These are phyloP conservation scores for Globisporangium apiculatum DNA, from an alignment of 352 stramenopile genomes.

Conservation along the genomic window DNA sequence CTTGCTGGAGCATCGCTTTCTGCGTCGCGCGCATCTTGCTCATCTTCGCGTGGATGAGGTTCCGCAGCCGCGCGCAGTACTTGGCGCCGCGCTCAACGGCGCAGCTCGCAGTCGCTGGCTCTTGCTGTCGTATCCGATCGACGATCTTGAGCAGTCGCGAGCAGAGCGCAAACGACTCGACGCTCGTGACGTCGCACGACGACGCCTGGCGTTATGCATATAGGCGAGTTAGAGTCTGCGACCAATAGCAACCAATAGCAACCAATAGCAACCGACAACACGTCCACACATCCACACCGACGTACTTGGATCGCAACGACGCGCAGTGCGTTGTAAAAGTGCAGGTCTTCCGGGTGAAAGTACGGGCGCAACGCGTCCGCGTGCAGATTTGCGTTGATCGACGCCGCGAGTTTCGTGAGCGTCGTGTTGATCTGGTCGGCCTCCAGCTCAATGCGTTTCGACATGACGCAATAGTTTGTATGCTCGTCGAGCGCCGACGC, in stretches of 20 bases:
- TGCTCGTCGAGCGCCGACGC: constrained; percentile 59
- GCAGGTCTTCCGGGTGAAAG: constrained; percentile 49
- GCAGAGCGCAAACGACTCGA: constrained; percentile 75
- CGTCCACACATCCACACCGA: not conserved
- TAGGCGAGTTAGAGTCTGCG: too few relatives aligned
- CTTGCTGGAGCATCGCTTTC: constrained; percentile 70
- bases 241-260: too few relatives aligned
- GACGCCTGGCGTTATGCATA: constrained; percentile 26
- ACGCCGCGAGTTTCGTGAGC: constrained; percentile 42
- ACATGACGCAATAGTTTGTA: constrained; percentile 77
- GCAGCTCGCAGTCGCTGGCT: constrained; percentile 35
- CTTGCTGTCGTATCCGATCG: constrained; percentile 55
- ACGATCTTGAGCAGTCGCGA: constrained; percentile 74
- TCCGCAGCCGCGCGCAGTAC: constrained; percentile 48
- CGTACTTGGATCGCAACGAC: constrained; percentile 52
- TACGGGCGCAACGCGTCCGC: constrained; percentile 26
- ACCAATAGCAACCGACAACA: too few relatives aligned
- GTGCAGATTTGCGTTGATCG: constrained; percentile 50
- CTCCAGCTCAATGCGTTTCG: constrained; percentile 65
- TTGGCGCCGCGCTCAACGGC: constrained; percentile 44
- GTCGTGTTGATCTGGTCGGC: constrained; percentile 71
- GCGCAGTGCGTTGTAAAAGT: constrained; percentile 66
- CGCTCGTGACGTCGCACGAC: constrained; percentile 58
- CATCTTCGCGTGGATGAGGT: constrained; percentile 84
- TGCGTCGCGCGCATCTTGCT: constrained; percentile 80